Evolutionary conservation across 495 filamentous ascomycete species (phyloP), one percentile per base, ranked within the genome.

Genomic region (Tuber brumale): DNA sequence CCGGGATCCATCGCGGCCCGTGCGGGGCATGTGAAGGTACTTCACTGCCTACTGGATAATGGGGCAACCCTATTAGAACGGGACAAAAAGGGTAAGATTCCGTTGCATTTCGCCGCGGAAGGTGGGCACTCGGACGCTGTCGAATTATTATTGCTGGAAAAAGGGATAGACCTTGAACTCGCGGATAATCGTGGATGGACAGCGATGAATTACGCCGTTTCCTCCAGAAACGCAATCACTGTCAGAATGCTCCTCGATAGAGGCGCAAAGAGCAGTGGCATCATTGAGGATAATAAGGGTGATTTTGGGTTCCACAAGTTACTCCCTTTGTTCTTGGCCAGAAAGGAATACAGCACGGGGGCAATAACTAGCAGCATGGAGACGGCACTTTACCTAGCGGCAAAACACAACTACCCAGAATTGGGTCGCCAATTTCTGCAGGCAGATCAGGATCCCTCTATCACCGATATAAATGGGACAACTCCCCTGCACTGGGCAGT

Each of bases 171-270:
- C 1, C 70, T 80, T 0, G 61, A 82, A 9, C 69, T 69, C 31
- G 75, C 75, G 66, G 61, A 77, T 6, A 42, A 74, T 0, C 74
- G 80, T 31, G 83, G 84, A 12, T 76, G 75, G 12, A 84, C 84
- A 10, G 81, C 85, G 3, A 74, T 87, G 23, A 79, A 83, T 70
- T 70, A 74, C 5, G 86, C 86, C 2, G 84, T 84, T 66, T 70
- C 19, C 14, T 41, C 61, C 39, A 69, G 70, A 41, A 66, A 44
- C 66, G 45, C 43, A 27, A 31, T 48, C 18, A 57, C 69, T 10
- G 73, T 70, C 43, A 35, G 37, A 4, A 42, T 76, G 31, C 61
- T 76, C 8, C 57, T 74, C 27, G 75, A 74, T 10, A 70, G 61
- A 10, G 75, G 75, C 10, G 72, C 61, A 35, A 66, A 12, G 57